Evolutionary conservation across 371 early-diverging fungal genomes (phyloP).

Genomic region (Capniomyces stellatus): DNA sequence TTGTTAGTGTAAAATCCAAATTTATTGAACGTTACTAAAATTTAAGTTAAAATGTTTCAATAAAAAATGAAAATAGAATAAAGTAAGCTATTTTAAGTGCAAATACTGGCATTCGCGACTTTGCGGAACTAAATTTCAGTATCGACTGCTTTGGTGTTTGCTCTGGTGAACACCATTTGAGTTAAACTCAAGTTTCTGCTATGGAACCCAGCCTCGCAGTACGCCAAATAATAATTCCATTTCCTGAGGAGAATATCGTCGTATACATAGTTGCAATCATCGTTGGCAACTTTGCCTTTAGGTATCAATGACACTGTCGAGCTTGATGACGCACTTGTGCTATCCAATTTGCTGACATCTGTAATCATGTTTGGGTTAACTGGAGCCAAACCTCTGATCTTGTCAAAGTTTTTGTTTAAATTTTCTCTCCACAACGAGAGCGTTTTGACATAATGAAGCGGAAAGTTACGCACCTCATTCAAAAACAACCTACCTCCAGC

Average conservation of each 20-base stretch:
- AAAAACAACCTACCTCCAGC: constrained; percentile 31
- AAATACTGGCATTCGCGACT: too few species aligned
- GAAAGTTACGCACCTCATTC: constrained; percentile 35
- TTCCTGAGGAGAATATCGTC: constrained; percentile 30
- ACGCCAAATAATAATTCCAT: constrained; percentile 44
- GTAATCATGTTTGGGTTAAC: constrained; percentile 5
- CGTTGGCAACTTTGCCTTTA: background rate
- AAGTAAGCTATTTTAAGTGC: too few species aligned
- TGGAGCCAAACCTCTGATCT: background rate
- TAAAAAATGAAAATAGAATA: too few species aligned
- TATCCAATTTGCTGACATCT: background rate
- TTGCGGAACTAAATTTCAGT: background rate
- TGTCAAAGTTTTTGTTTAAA: background rate
- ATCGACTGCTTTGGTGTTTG: constrained; percentile 8
- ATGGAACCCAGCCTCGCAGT: constrained; percentile 50
- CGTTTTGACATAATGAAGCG: constrained; percentile 16
- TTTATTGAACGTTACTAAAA: too few species aligned
- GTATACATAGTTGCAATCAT: constrained; percentile 5
- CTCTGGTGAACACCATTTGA: constrained; percentile 29
- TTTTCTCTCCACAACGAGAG: constrained; percentile 6
- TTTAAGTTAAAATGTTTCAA: too few species aligned
- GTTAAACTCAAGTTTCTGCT: constrained; percentile 36
- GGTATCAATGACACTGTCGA: background rate
- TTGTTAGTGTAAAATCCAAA: too few species aligned
- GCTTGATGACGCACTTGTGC: background rate